These are phyloP conservation scores for Rhytidiadelphus loreus DNA, from an alignment of 225 moss, liverwort and hornwort species.

Conservation along the genomic window DNA sequence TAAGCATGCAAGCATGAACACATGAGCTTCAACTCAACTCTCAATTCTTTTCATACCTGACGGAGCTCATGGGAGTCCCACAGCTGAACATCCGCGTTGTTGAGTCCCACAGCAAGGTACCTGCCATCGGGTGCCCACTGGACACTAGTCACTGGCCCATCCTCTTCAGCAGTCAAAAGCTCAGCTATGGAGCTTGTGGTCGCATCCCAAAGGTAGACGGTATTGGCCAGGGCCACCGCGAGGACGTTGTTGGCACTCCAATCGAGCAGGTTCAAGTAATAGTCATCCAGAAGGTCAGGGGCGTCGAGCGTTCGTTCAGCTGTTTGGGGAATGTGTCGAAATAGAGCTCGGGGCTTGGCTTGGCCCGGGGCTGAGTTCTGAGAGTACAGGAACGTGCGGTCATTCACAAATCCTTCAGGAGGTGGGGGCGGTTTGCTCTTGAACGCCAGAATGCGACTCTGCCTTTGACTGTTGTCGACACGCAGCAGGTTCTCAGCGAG, in stretches of 20 bases:
- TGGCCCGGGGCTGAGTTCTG: slow-evolving; percentile 50
- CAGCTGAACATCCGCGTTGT: slow-evolving; percentile 77
- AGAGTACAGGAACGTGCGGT: slow-evolving; percentile 55
- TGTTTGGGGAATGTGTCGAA: slow-evolving; percentile 91
- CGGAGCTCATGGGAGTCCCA: slow-evolving; percentile 81
- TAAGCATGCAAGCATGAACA: not conserved
- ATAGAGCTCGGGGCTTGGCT: slow-evolving; percentile 48
- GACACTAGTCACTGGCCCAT: slow-evolving; percentile 85
- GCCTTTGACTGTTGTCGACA: slow-evolving; percentile 48
- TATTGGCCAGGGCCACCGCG: slow-evolving; percentile 77
- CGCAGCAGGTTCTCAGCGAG: slow-evolving; percentile 65
- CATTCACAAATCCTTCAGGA: slow-evolving; percentile 73
- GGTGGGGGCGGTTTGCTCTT: slow-evolving; percentile 95
- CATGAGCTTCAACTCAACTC: not conserved
- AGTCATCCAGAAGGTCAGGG: slow-evolving; percentile 93
- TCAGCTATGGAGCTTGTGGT: slow-evolving; percentile 76
- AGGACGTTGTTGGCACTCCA: slow-evolving; percentile 88
- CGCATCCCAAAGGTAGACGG: slow-evolving; percentile 94
- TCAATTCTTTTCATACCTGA: slow-evolving; percentile 3
- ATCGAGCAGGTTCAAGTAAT: slow-evolving; percentile 85
- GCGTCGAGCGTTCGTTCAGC: slow-evolving; percentile 91
- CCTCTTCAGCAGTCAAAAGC: slow-evolving; percentile 75
- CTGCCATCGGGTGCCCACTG: slow-evolving; percentile 93
- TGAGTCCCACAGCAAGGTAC: slow-evolving; percentile 79
- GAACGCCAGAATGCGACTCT: slow-evolving; percentile 71